These are phyloP conservation scores for Starmerella davenportii DNA, from an alignment of 805 yeast species.

Conservation along the genomic window DNA sequence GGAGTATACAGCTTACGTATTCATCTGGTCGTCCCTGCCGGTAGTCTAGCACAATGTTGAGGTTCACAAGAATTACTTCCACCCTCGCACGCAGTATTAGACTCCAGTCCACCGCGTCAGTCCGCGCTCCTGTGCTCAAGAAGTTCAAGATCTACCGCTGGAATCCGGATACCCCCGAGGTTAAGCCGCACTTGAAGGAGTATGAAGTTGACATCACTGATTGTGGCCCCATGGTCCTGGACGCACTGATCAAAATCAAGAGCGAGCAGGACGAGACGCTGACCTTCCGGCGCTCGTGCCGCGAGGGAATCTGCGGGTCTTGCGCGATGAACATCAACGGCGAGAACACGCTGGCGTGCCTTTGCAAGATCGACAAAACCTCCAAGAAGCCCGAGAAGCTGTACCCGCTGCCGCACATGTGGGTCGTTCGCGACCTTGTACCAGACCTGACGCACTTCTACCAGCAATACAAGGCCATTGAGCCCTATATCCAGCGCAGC, in stretches of 20 bases:
- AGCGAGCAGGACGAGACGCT: constrained; percentile 91
- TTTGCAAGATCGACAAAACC: constrained; percentile 81
- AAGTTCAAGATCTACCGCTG: constrained; percentile 89
- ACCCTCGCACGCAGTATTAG: too few relatives aligned
- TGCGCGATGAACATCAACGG: constrained; percentile 99
- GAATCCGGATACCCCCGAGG: constrained; percentile 93
- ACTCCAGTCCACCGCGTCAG: constrained; percentile 31
- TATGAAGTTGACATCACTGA: constrained; percentile 73
- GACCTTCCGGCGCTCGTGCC: constrained; percentile 94
- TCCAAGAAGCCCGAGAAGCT: constrained; percentile 58
- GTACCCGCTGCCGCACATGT: constrained; percentile 97
- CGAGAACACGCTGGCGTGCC: constrained; percentile 87
- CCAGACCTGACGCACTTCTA: constrained; percentile 96
- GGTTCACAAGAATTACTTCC: too few relatives aligned
- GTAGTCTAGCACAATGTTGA: too few relatives aligned
- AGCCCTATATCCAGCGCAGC: constrained; percentile 84
- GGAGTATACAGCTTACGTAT: too few relatives aligned
- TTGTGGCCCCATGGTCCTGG: constrained; percentile 96
- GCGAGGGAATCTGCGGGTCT: constrained; percentile 98
- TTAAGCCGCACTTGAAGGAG: constrained; percentile 69
- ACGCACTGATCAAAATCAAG: constrained; percentile 84
- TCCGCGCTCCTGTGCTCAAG: constrained; percentile 43
- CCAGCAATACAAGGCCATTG: constrained; percentile 95
- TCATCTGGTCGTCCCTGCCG: too few relatives aligned
- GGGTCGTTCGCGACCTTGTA: constrained; percentile 87